Conservation (phyloP, 805 yeast genomes). For the Trichomonascus vanleenenianus region DNA sequence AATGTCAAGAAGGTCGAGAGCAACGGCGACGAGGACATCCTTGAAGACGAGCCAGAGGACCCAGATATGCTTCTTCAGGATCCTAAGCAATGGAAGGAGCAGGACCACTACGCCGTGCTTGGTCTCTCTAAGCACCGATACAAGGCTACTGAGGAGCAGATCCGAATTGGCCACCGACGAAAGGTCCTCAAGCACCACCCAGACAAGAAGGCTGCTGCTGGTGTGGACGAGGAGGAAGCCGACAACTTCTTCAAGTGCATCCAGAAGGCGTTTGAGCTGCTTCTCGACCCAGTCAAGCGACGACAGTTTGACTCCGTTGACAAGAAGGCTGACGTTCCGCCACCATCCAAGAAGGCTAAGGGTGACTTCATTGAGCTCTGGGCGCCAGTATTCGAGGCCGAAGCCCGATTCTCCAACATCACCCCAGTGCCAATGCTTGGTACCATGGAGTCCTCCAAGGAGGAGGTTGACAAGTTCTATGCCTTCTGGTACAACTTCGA, state of each 20-base stretch:
- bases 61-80: slow-evolving; percentile 79
- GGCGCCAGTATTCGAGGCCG: slow-evolving; percentile 86
- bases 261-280: slow-evolving; percentile 90
- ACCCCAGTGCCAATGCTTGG: slow-evolving; percentile 87
- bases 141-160: slow-evolving; percentile 86
- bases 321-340: slow-evolving; percentile 71
- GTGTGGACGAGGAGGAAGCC: slow-evolving; percentile 63
- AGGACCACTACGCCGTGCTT: slow-evolving; percentile 92
- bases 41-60: slow-evolving; percentile 56
- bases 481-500: slow-evolving; percentile 89
- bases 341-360: slow-evolving; percentile 53
- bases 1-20: slow-evolving; percentile 69
- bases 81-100: slow-evolving; percentile 97
- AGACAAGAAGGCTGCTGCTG: slow-evolving; percentile 90
- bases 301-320: slow-evolving; percentile 95
- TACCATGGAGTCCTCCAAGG: slow-evolving; percentile 54
- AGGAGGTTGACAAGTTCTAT: slow-evolving; percentile 81
- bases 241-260: slow-evolving; percentile 97
- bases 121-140: slow-evolving; percentile 88
- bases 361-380: slow-evolving; percentile 88
- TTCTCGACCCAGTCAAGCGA: slow-evolving; percentile 80
- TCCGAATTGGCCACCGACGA: slow-evolving; percentile 93
- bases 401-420: slow-evolving; percentile 86
- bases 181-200: slow-evolving; percentile 97
- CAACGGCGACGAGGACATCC: slow-evolving; percentile 42